These are phyloP conservation scores for Creolimax fragrantissima DNA, from an alignment of 78 protist species.

Conservation along the genomic window DNA sequence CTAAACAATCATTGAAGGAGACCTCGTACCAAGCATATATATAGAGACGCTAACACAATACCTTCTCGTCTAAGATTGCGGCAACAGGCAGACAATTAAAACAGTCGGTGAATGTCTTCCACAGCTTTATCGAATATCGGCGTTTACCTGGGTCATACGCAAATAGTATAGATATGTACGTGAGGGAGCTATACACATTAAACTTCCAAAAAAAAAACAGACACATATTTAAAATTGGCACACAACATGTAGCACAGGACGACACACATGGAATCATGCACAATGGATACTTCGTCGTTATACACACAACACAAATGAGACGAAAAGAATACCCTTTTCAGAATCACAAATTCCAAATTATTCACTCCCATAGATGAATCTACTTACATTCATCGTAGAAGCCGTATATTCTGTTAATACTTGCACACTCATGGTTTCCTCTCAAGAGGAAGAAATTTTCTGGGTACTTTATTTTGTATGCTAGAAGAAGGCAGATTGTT, in stretches of 20 bases:
- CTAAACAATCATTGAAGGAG: too few species aligned
- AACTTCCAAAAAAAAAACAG: too few species aligned
- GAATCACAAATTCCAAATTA: background rate
- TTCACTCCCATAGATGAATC: background rate
- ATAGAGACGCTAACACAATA: too few species aligned
- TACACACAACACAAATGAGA: too few species aligned
- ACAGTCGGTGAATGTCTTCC: conserved; percentile 95
- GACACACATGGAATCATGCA: too few species aligned
- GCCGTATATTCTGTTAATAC: conserved; percentile 98
- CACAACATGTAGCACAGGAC: too few species aligned
- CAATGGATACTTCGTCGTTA: background rate
- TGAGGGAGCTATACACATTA: background rate
- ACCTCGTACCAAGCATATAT: too few species aligned
- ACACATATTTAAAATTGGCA: too few species aligned
- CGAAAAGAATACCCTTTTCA: too few species aligned
- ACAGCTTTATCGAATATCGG: conserved; percentile 89
- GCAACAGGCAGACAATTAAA: conserved; percentile 98
- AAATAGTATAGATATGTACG: background rate
- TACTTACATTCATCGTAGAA: conserved; percentile 94
- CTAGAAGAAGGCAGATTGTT: conserved; percentile 94
- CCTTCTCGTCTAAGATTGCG: conserved; percentile 95
- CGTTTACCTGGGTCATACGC: conserved; percentile 69
- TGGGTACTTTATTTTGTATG: conserved; percentile 98
- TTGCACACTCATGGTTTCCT: conserved; percentile 99
- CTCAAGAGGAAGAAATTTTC: conserved; percentile 98